Evolutionary conservation across 257 asterid species (phyloP), one percentile per base, ranked within the genome.

Genomic region (Orobanche coerulescens): DNA sequence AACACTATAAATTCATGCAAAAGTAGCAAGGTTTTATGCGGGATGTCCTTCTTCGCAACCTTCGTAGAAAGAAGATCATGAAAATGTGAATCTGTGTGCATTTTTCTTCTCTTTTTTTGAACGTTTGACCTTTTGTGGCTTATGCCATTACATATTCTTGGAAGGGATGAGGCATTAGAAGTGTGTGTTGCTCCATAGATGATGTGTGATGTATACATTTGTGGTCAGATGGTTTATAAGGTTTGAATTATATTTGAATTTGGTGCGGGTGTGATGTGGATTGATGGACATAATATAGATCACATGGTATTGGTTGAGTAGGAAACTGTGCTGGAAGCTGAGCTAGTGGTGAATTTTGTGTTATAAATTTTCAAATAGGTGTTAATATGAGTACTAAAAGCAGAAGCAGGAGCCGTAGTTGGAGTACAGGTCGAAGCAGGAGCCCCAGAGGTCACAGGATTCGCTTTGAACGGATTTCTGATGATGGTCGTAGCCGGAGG

Each of bases 391-490:
- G 71, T 66, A 6, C 58, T 44, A 62, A 18, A 18, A 66, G 57
- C 53, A 58, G 47, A 34, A 56, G 62, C 62, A 57, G 63, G 39
- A 25, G 66, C 66, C 53, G 61, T 4, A 48, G 62, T 15, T 2
- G 67, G 18, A 68, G 61, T 31, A 46, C 58, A 13, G 49, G 73
- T 37, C 33, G 72, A 36, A 67, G 61, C 55, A 49, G 67, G 62
- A 60, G 71, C 51, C 65, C 65, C 7, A 56, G 71, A 34, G 52
- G 60, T 31, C 65, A 55, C 60, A 67, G 50, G 72, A 34, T 23
- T 19, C 66, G n/a, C 0, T 44, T 42, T 26, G 65, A 57, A 48
- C 72, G 60, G 50, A 26, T 39, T 57, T 44, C 59, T 66, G 43
- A 44, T 67, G 70, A 51, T 52, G 62, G 36, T 22, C 47, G 44